Conservation (phyloP, 2,329 filamentous ascomycete genomes). For the Pseudofabraea citricarpa region DNA sequence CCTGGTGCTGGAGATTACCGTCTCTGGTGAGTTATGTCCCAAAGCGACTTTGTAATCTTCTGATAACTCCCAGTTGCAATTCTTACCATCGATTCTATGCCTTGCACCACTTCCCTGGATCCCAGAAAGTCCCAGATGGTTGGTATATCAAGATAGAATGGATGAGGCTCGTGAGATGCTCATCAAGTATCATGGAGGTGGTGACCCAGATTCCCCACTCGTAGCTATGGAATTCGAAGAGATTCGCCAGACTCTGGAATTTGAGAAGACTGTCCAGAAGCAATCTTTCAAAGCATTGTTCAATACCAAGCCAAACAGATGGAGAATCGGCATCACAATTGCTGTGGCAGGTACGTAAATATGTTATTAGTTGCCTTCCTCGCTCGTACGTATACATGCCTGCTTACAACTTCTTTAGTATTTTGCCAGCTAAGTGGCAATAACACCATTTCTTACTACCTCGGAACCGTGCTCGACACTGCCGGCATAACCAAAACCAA, state of each 20-base stretch:
- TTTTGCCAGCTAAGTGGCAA: constrained; percentile 52
- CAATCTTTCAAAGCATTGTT: constrained; percentile 36
- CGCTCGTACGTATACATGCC: too few species aligned
- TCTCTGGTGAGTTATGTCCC: background rate
- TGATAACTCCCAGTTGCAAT: constrained; percentile 1
- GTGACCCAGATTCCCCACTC: constrained; percentile 39
- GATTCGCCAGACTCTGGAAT: constrained; percentile 35
- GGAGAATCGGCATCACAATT: constrained; percentile 44
- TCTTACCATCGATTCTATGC: background rate
- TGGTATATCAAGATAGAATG: constrained; percentile 46
- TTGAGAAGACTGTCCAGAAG: constrained; percentile 36
- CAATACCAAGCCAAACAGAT: constrained; percentile 42
- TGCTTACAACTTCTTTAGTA: too few species aligned
- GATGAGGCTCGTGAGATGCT: constrained; percentile 48
- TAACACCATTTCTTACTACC: constrained; percentile 36
- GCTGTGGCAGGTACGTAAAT: too few species aligned
- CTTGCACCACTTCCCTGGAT: constrained; percentile 14
- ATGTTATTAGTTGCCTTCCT: too few species aligned
- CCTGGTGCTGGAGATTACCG: constrained; percentile 1
- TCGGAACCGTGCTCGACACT: constrained; percentile 28
- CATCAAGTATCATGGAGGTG: constrained; percentile 49
- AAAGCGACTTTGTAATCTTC: too few species aligned
- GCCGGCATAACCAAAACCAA: constrained; percentile 30
- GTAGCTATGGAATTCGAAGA: constrained; percentile 37
- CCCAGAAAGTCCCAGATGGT: constrained; percentile 54